phyloP scores from a whole-genome alignment of 495 filamentous ascomycete species.

The Pseudevernia furfuracea region DNA sequence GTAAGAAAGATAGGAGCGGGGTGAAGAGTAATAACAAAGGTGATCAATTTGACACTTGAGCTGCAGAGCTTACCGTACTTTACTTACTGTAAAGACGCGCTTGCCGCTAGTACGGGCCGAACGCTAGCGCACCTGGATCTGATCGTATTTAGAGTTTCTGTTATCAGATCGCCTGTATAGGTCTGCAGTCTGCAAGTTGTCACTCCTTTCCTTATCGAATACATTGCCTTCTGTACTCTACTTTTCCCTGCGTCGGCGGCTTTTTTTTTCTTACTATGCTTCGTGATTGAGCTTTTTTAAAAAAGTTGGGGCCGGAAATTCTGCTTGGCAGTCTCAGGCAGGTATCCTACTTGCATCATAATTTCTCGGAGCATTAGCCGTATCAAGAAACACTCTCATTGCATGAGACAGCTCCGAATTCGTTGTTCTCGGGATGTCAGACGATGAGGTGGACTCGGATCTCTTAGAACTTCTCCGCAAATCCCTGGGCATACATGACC shows the following conservation, averaged over 20 bases:
- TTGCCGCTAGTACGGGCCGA: background rate
- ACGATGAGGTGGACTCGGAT: slow-evolving; percentile 83
- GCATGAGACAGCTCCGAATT: background rate
- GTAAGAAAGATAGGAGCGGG: slow-evolving; percentile 15
- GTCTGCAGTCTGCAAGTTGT: background rate
- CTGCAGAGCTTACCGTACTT: background rate
- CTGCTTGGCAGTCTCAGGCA: background rate
- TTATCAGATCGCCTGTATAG: background rate
- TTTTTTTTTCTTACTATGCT: background rate
- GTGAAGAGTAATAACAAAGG: slow-evolving; percentile 9
- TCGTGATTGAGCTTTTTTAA: background rate
- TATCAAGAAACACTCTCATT: background rate
- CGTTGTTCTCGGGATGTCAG: slow-evolving; percentile 51
- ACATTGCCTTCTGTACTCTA: background rate
- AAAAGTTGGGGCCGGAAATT: background rate
- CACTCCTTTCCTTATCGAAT: background rate
- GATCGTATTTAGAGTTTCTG: slow-evolving; percentile 5
- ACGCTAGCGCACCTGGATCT: slow-evolving; percentile 1
- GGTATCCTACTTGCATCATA: background rate
- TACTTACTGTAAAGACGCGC: slow-evolving; percentile 2
- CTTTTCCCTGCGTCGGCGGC: background rate
- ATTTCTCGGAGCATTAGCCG: background rate
- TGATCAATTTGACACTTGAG: background rate
- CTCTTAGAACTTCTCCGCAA: slow-evolving; percentile 80
- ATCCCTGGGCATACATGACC: slow-evolving; percentile 57